These are phyloP conservation scores for Taphrina pruni DNA, from an alignment of 1,139 yeast species.

Conservation along the genomic window DNA sequence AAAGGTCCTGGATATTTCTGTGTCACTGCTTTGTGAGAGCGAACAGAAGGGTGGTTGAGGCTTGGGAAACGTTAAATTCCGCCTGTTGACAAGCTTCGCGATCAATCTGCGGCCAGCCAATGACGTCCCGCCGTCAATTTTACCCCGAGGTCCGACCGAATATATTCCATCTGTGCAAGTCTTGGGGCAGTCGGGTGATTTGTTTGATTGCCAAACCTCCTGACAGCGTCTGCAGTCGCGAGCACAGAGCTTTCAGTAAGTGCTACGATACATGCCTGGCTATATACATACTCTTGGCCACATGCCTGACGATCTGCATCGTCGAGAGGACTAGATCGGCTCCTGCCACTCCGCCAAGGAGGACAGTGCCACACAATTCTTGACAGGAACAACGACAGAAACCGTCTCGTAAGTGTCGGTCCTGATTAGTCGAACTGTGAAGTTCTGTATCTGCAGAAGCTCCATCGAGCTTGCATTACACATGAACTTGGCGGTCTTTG, in stretches of 20 bases:
- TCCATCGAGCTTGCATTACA: conserved; percentile 35
- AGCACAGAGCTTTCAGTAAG: too few relatives aligned
- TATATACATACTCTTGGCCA: too few relatives aligned
- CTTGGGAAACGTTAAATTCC: conserved; percentile 6
- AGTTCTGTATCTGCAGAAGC: conserved; percentile 23
- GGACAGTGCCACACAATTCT: conserved; percentile 19
- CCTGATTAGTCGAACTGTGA: conserved; percentile 25
- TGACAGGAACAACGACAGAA: conserved; percentile 30
- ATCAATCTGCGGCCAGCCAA: neutral
- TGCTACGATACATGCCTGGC: too few relatives aligned
- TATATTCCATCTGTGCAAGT: too few relatives aligned
- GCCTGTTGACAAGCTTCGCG: too few relatives aligned
- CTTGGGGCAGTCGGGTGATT: too few relatives aligned
- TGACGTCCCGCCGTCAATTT: conserved; percentile 6
- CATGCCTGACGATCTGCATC: too few relatives aligned
- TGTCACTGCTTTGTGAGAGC: neutral
- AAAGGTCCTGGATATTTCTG: too few relatives aligned
- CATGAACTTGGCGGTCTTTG: conserved; percentile 35
- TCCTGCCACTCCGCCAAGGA: conserved; percentile 34
- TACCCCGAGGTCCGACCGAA: conserved; percentile 1
- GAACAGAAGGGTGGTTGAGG: neutral
- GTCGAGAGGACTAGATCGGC: conserved; percentile 7
- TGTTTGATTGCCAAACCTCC: too few relatives aligned
- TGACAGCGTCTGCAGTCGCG: too few relatives aligned
- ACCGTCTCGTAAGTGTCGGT: conserved; percentile 32